Evolutionary conservation across 176 grass and related monocot genomes (phyloP).

Genomic region (Cymbopogon citratus): DNA sequence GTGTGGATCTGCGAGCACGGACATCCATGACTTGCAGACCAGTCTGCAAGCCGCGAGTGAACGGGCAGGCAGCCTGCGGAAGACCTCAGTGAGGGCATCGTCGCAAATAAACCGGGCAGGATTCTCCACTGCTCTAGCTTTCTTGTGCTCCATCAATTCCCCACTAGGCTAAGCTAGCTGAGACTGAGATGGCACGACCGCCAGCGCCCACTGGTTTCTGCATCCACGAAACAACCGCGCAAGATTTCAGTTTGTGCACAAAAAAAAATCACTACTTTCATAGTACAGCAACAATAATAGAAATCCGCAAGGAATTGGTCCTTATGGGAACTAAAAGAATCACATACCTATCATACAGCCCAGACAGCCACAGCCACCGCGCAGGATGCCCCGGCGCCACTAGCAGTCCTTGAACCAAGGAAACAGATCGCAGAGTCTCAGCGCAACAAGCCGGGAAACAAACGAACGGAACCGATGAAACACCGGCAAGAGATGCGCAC

Average conservation of each 20-base stretch:
- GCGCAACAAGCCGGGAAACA: background rate
- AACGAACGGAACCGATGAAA: background rate
- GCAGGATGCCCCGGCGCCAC: background rate
- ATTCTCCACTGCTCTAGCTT: slow-evolving; percentile 2
- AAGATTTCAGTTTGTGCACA: background rate
- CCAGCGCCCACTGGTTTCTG: background rate
- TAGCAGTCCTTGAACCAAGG: slow-evolving; percentile 12
- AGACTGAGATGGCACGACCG: background rate
- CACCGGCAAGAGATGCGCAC: slow-evolving; percentile 3
- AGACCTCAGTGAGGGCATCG: slow-evolving; percentile 45
- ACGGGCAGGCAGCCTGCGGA: slow-evolving; percentile 41
- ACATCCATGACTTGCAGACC: slow-evolving; percentile 52
- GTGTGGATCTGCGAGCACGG: slow-evolving; percentile 32
- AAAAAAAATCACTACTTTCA: background rate
- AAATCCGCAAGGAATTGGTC: background rate
- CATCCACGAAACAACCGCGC: slow-evolving; percentile 9
- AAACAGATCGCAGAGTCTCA: background rate
- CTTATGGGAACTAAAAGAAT: background rate
- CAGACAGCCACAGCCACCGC: background rate
- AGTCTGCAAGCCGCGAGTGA: slow-evolving; percentile 36
- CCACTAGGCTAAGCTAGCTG: background rate
- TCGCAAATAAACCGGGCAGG: slow-evolving; percentile 23
- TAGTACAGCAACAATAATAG: background rate
- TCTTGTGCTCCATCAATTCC: slow-evolving; percentile 21
- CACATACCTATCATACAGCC: slow-evolving; percentile 19